These are phyloP conservation scores for Lichtheimia ornata DNA, from an alignment of 371 early-diverging fungal genomes.

Conservation along the genomic window DNA sequence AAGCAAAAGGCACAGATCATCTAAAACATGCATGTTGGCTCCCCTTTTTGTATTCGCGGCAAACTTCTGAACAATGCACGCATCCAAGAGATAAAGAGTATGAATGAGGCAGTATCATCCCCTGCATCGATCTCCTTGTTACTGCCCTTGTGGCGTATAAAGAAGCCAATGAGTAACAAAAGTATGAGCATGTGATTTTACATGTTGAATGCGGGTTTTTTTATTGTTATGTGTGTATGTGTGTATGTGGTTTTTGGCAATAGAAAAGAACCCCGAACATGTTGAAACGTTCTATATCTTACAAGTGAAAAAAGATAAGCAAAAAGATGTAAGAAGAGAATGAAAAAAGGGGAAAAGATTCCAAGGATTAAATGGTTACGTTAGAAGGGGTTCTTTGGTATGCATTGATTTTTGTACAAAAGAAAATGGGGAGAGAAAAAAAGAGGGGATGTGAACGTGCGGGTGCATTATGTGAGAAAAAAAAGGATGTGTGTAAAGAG, in stretches of 20 bases:
- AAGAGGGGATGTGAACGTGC: slow-evolving; percentile 2
- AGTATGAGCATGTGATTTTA: not conserved
- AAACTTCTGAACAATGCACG: too few species aligned
- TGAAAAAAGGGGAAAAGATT: slow-evolving; percentile 5
- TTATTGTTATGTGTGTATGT: slow-evolving; percentile 19
- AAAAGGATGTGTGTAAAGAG: slow-evolving; percentile 1
- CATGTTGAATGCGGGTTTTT: slow-evolving; percentile 39
- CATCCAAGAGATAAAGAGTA: too few species aligned
- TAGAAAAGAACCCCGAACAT: slow-evolving; percentile 30
- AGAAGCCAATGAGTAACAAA: too few species aligned
- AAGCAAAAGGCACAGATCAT: too few species aligned
- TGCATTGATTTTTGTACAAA: slow-evolving; percentile 5
- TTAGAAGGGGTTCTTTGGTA: slow-evolving; percentile 4
- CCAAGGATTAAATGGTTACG: slow-evolving; percentile 7
- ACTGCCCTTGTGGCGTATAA: too few species aligned
- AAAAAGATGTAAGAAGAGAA: slow-evolving; percentile 9
- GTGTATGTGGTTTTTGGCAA: slow-evolving; percentile 1
- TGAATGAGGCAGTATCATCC: too few species aligned
- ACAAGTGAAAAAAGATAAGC: slow-evolving; percentile 12
- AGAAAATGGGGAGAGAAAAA: slow-evolving; percentile 1
- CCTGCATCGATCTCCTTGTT: too few species aligned
- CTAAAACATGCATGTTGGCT: too few species aligned
- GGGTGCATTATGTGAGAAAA: slow-evolving; percentile 13
- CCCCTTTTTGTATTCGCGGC: too few species aligned
- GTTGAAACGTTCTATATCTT: slow-evolving; percentile 45